These are phyloP conservation scores for Neckera pumila DNA, from an alignment of 225 moss, liverwort and hornwort species.

Conservation along the genomic window DNA sequence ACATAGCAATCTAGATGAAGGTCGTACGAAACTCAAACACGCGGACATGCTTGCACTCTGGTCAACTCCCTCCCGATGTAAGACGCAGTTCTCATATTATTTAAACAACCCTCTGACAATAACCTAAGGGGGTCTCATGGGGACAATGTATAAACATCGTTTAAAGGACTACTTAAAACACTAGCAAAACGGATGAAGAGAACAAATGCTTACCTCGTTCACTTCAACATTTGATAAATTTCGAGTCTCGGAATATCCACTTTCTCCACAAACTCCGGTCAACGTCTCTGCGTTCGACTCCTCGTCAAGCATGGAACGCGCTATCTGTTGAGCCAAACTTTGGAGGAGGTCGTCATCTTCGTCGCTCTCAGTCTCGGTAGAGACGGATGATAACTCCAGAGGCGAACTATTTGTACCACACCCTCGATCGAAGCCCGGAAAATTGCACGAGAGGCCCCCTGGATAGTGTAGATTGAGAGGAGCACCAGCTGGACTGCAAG, in stretches of 20 bases:
- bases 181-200: not conserved
- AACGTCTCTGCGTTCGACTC: constrained; percentile 2
- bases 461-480: not conserved
- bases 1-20: not conserved
- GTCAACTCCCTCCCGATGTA: not conserved
- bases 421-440: constrained; percentile 7
- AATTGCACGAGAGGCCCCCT: not conserved
- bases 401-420: constrained; percentile 2
- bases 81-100: too few relatives aligned
- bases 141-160: too few relatives aligned
- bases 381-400: constrained; percentile 39
- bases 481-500: not conserved
- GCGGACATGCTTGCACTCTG: not conserved
- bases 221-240: not conserved
- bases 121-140: not conserved
- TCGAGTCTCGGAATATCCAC: not conserved
- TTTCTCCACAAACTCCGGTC: not conserved
- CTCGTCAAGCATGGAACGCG: constrained; percentile 70
- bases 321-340: constrained; percentile 73
- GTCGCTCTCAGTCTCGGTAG: constrained; percentile 75
- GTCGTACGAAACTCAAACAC: not conserved
- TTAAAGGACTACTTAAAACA: rapidly evolving
- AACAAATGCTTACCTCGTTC: not conserved
- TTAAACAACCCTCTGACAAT: not conserved
- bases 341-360: constrained; percentile 76